Evolutionary conservation across 1,284 basidiomycete genomes (phyloP), one percentile per base, ranked within the genome.

Genomic region (Tilletia indica): DNA sequence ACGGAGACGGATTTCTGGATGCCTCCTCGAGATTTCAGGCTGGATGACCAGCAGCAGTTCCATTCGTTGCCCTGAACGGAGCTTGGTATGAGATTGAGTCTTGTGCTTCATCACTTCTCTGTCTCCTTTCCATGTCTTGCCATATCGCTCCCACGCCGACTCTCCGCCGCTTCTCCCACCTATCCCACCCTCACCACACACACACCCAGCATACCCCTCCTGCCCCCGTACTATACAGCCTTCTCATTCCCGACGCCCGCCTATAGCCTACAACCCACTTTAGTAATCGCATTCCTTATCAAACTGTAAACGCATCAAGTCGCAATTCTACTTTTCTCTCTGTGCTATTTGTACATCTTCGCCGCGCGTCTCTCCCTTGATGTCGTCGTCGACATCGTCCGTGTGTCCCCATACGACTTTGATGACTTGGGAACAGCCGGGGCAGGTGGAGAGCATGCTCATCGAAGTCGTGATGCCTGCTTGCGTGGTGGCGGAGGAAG

Each of bases 371-470:
- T 64, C 61, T 19, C 61, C 39, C 31, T 16, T 36, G 12, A 4
- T 21, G 14, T 64, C 61, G 12, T 64, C 61, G 36, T 42, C 58
- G 14, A 21, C 9, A 38, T 63, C 61, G 9, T 42, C 61, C 16
- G 19, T 19, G 14, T 64, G 61, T 1, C 61, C 61, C 61, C 61
- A 64, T 16, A 42, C 36, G 34, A 64, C 61, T 16, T 64, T 64
- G 61, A 64, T 64, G 36, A 64, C 61, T n/a, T 64, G 61, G 1
- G 61, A 64, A 21, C 61, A 64, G 16, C 61, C 61, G 16, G 61
- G 39, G 61, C 61, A 64, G 3, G 61, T 64, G 12, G 61, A 38
- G 31, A 64, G 61, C 16, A 64, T 42, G 61, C 61, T 64, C 34
- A 64, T 38, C 36, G 42, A 45, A 45, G 42, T 8, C 1, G 42